Conservation (phyloP, 1,284 basidiomycete genomes). For the Pseudozyma hubeiensis region DNA sequence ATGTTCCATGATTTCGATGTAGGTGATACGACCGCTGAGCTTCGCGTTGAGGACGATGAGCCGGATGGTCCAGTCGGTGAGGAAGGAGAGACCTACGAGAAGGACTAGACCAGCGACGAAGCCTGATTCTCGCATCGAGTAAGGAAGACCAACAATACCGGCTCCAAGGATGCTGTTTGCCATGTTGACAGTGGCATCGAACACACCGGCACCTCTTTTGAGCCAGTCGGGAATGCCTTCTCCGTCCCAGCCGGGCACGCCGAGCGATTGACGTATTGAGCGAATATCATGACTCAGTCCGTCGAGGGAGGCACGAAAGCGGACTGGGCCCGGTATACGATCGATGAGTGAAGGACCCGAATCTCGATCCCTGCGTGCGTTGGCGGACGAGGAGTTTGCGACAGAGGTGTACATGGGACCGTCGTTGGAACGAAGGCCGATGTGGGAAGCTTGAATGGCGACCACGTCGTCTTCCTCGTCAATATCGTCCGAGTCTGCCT, state of each 20-base stretch:
- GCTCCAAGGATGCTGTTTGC: conserved; percentile 97
- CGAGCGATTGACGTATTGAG: conserved; percentile 46
- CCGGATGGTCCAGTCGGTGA: conserved; percentile 98
- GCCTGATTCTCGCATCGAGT: conserved; percentile 90
- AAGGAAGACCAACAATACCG: conserved; percentile 79
- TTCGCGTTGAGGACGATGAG: conserved; percentile 92
- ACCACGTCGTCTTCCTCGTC: conserved; percentile 44
- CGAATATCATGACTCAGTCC: conserved; percentile 57
- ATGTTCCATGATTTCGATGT: conserved; percentile 95
- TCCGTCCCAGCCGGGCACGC: conserved; percentile 71
- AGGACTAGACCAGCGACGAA: conserved; percentile 87
- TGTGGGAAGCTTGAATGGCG: conserved; percentile 39
- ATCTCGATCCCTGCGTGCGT: conserved; percentile 23
- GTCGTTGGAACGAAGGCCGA: conserved; percentile 16
- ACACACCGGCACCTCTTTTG: conserved; percentile 77
- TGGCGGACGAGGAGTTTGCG: conserved; percentile 9
- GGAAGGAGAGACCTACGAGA: conserved; percentile 80
- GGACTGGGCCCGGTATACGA: conserved; percentile 29
- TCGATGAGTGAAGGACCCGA: conserved; percentile 37
- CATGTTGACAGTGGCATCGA: conserved; percentile 91
- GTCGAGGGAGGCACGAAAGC: conserved; percentile 50
- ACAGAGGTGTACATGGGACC: conserved; percentile 11
- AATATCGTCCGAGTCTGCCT: conserved; percentile 67
- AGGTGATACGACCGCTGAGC: conserved; percentile 88
- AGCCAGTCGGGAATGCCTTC: conserved; percentile 69